phyloP scores from a whole-genome alignment of 257 asterid species.

The Verbena officinalis region DNA sequence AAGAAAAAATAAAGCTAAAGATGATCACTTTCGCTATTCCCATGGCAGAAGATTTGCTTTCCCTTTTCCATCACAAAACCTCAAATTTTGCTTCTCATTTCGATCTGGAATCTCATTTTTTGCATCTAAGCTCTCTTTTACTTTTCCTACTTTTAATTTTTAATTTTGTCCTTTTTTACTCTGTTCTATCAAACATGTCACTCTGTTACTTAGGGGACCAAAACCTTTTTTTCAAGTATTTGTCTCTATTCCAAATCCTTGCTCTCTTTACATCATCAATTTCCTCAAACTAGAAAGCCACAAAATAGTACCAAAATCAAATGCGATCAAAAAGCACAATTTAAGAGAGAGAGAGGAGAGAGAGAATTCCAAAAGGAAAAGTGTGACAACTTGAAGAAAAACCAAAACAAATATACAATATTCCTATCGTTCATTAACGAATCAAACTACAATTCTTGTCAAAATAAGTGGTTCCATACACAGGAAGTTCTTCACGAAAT shows the following conservation, averaged over 20 bases:
- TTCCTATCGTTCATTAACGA: conserved; percentile 19
- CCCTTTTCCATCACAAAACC: not conserved
- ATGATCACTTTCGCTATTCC: conserved; percentile 39
- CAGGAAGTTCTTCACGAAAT: conserved; percentile 75
- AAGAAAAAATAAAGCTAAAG: conserved; percentile 29
- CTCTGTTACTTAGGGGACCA: conserved; percentile 43
- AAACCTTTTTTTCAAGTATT: conserved; percentile 6
- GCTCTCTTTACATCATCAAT: conserved; percentile 15
- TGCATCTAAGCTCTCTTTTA: not conserved
- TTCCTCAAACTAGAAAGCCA: conserved; percentile 13
- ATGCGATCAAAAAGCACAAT: not conserved
- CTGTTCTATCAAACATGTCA: conserved; percentile 31
- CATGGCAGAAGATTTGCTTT: conserved; percentile 33
- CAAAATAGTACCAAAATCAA: not conserved
- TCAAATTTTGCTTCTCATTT: not conserved
- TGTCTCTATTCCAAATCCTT: conserved; percentile 33
- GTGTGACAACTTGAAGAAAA: conserved; percentile 11
- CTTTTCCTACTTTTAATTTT: not conserved
- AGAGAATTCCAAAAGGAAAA: not conserved
- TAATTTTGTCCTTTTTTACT: not conserved
- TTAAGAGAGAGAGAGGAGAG: not conserved
- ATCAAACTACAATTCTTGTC: conserved; percentile 46
- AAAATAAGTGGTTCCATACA: conserved; percentile 64
- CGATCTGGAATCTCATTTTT: conserved; percentile 31
- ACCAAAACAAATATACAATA: not conserved